phyloP scores from a whole-genome alignment of 1,284 basidiomycete species.

The Papiliotrema terrestris region DNA sequence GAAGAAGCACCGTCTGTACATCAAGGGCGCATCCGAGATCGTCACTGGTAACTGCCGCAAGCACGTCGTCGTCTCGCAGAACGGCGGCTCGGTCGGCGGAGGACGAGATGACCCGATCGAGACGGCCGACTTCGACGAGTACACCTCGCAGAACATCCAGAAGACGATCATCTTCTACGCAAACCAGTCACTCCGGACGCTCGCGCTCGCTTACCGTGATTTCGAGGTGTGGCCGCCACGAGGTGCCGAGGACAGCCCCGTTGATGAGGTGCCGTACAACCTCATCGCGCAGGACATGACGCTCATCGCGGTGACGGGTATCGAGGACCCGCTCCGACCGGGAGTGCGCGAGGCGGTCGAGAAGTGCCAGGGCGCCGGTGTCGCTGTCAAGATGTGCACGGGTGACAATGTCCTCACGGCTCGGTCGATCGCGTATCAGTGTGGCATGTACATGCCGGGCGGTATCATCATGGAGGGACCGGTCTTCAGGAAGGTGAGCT shows the following conservation, averaged over 20 bases:
- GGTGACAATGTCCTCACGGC: conserved; percentile 92
- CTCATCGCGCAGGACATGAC: conserved; percentile 70
- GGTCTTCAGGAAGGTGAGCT: conserved; percentile 53
- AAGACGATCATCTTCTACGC: conserved; percentile 95
- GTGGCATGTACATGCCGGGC: conserved; percentile 86
- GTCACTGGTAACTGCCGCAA: conserved; percentile 67
- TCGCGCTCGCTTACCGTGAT: conserved; percentile 89
- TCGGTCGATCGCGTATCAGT: conserved; percentile 89
- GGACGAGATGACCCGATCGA: conserved; percentile 52
- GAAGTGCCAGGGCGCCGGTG: conserved; percentile 82
- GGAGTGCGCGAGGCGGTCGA: conserved; percentile 85
- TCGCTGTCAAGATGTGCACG: conserved; percentile 98
- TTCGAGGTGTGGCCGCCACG: conserved; percentile 80
- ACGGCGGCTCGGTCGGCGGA: conserved; percentile 11
- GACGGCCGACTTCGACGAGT: conserved; percentile 60
- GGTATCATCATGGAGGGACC: conserved; percentile 98
- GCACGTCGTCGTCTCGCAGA: conserved; percentile 63
- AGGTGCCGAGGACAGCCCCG: conserved; percentile 51
- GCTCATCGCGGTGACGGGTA: conserved; percentile 83
- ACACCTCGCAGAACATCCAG: conserved; percentile 72
- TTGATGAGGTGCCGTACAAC: conserved; percentile 63
- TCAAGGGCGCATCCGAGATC: conserved; percentile 95
- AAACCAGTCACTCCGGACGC: conserved; percentile 88
- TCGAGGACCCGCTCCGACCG: conserved; percentile 90
- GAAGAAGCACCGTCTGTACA: conserved; percentile 63